These are phyloP conservation scores for Solanum arcanum DNA, from an alignment of 257 asterid genomes.

Conservation along the genomic window DNA sequence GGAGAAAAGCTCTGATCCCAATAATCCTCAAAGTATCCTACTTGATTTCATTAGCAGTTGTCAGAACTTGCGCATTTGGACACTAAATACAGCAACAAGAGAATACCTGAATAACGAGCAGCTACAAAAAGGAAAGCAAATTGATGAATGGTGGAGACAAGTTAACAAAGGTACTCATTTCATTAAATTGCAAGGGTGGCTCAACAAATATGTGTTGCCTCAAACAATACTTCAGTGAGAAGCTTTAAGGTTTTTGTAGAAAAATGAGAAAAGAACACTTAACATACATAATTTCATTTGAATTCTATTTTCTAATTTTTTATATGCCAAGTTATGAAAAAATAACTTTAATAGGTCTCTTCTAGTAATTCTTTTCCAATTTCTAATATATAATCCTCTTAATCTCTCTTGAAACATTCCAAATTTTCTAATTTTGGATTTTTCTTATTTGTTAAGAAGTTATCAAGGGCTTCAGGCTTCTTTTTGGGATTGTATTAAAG, in stretches of 20 bases:
- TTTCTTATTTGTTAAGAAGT: not conserved
- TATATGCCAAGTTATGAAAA: not conserved
- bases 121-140: constrained; percentile 97
- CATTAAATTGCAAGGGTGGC: not conserved
- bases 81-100: constrained; percentile 77
- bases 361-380: not conserved
- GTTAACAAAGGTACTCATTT: constrained; percentile 64
- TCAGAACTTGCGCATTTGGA: constrained; percentile 93
- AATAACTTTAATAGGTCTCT: not conserved
- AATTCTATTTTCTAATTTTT: too few species aligned
- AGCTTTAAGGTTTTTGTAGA: not conserved
- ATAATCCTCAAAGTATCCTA: constrained; percentile 80
- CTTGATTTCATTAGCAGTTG: constrained; percentile 97
- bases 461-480: not conserved
- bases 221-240: not conserved
- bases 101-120: constrained; percentile 88
- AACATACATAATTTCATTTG: not conserved
- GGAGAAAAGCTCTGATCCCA: constrained; percentile 75
- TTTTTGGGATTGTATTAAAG: not conserved
- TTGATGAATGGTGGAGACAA: constrained; percentile 99
- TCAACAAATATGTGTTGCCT: not conserved
- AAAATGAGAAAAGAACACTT: not conserved
- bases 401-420: not conserved
- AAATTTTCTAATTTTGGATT: not conserved
- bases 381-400: not conserved